Percentiles rank a stretch among this genome's conserved stretches.
phyloP scores from a whole-genome alignment of 352 stramenopile genomes.

The Phytophthora pluvialis region DNA sequence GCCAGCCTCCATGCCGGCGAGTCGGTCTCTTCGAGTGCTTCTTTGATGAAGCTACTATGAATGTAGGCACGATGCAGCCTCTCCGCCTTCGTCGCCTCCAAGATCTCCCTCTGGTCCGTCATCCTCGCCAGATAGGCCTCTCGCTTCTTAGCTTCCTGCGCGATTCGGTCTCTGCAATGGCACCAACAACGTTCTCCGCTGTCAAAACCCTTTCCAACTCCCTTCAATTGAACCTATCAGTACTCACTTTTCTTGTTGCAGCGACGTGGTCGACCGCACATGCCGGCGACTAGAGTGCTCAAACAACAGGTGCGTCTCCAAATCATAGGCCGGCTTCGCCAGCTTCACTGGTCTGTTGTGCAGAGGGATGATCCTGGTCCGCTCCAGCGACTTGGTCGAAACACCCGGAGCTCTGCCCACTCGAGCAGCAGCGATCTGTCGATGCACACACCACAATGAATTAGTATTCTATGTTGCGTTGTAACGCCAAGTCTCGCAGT shows the following conservation, averaged over 20 bases:
- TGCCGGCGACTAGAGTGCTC: conserved; percentile 73
- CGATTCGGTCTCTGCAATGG: conserved; percentile 47
- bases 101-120: conserved; percentile 39
- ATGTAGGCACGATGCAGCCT: conserved; percentile 72
- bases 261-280: conserved; percentile 50
- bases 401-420: conserved; percentile 53
- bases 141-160: conserved; percentile 37
- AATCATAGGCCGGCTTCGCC: conserved; percentile 62
- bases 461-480: not conserved
- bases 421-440: conserved; percentile 52
- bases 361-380: conserved; percentile 52
- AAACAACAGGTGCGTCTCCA: conserved; percentile 64
- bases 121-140: conserved; percentile 38
- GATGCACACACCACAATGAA: conserved; percentile 4
- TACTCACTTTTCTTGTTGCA: conserved; percentile 65
- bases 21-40: conserved; percentile 71
- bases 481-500: not conserved
- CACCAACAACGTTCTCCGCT: conserved; percentile 1
- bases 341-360: conserved; percentile 71
- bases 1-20: conserved; percentile 69
- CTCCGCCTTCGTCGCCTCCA: conserved; percentile 72
- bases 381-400: conserved; percentile 60
- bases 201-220: not conserved
- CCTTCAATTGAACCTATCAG: not conserved
- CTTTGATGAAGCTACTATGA: conserved; percentile 78